Evolutionary conservation across 2,329 filamentous ascomycete species (phyloP).

Genomic region (Pseudocercospora vitis): DNA sequence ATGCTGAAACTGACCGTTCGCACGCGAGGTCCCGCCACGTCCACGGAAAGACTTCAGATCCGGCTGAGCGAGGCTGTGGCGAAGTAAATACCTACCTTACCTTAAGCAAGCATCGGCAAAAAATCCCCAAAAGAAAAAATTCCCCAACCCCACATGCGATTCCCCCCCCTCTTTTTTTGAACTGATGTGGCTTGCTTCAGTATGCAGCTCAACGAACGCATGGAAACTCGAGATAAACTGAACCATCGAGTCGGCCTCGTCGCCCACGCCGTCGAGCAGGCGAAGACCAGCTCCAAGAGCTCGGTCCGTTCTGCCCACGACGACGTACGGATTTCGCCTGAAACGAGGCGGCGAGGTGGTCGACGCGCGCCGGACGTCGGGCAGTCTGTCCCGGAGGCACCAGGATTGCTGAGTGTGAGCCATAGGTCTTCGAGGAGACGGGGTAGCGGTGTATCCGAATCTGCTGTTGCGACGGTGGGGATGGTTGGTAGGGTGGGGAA

Average conservation of each 20-base stretch:
- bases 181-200: neutral
- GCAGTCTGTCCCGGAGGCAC: too few species aligned
- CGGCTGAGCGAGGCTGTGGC: constrained; percentile 12
- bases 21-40: constrained; percentile 10
- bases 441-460: neutral
- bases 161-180: too few species aligned
- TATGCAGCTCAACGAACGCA: constrained; percentile 15
- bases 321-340: neutral
- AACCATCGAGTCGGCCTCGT: neutral
- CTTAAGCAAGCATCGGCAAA: too few species aligned
- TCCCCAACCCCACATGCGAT: too few species aligned
- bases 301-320: neutral
- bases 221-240: constrained; percentile 14
- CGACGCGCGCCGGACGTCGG: neutral
- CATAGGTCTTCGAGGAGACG: neutral
- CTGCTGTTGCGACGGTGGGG: neutral
- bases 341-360: neutral
- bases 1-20: constrained; percentile 14
- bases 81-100: neutral
- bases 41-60: constrained; percentile 15
- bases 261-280: neutral
- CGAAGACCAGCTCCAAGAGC: neutral
- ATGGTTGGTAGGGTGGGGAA: too few species aligned
- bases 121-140: too few species aligned
- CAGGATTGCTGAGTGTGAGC: too few species aligned